Percentiles rank a stretch among this genome's conserved stretches.
Evolutionary conservation across 306 rosid genomes (phyloP).

Genomic region (Prunus salicina): DNA sequence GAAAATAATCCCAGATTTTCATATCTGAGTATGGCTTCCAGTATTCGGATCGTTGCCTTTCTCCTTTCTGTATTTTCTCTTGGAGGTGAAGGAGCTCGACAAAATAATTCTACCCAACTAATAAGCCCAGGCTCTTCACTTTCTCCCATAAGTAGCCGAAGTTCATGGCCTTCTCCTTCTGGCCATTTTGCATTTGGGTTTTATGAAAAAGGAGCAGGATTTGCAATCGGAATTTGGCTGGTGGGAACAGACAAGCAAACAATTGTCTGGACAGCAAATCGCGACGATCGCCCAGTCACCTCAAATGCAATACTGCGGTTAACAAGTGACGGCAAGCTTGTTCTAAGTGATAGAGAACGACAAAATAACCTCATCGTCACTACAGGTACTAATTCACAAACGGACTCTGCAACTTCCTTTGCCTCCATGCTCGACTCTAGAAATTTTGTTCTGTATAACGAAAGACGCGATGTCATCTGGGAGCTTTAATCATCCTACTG

Average conservation of each 20-base stretch:
- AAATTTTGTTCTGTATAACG: constrained; percentile 14
- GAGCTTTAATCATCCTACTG: constrained; percentile 18
- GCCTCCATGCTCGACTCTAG: constrained; percentile 22
- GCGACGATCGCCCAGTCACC: constrained; percentile 5
- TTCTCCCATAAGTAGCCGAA: not conserved
- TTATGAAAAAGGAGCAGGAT: not conserved
- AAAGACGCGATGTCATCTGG: not conserved
- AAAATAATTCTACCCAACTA: not conserved
- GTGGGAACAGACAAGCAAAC: not conserved
- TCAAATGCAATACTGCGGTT: not conserved
- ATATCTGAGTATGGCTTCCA: not conserved
- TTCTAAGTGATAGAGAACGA: not conserved
- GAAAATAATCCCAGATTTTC: no score
- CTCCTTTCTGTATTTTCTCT: not conserved
- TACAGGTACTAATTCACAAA: not conserved
- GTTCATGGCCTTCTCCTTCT: constrained; percentile 22
- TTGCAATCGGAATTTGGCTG: constrained; percentile 22
- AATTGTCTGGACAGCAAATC: constrained; percentile 19
- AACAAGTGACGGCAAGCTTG: not conserved
- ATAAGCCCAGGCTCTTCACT: constrained; percentile 10
- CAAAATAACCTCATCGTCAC: not conserved
- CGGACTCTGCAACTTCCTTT: not conserved
- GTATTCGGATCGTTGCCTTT: not conserved
- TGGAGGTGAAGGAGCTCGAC: not conserved
- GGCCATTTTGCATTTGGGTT: constrained; percentile 21